Percentiles rank a stretch among this genome's conserved stretches.
These are phyloP conservation scores for Nicotiana rustica DNA, from an alignment of 305 asterid species.

Conservation along the genomic window DNA sequence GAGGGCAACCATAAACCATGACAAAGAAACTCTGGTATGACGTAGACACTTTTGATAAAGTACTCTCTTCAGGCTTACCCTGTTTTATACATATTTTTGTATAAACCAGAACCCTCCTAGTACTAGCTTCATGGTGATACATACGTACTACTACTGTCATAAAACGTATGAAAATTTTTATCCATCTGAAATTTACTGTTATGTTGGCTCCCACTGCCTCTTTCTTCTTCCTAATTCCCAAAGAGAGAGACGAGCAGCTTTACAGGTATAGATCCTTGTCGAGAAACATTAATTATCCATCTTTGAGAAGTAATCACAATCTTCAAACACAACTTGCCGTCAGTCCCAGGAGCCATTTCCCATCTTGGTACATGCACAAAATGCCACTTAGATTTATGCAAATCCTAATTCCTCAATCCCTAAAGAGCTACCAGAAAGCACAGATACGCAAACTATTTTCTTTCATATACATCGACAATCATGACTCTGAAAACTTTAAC, in stretches of 20 bases:
- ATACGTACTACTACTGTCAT: background rate
- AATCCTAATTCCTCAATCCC: background rate
- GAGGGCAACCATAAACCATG: background rate
- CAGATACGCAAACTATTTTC: background rate
- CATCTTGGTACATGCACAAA: background rate
- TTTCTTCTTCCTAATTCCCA: background rate
- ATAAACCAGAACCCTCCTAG: background rate
- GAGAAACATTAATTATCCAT: background rate
- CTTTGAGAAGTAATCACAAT: background rate
- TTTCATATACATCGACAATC: background rate
- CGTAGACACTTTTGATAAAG: background rate
- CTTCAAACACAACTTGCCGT: background rate
- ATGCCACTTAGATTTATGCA: background rate
- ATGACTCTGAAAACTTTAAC: background rate
- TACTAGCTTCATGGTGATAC: background rate
- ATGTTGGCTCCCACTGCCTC: background rate
- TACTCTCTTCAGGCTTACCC: slow-evolving; percentile 2
- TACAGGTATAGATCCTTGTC: background rate
- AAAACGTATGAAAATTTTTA: background rate
- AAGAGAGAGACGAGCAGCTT: background rate
- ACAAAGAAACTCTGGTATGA: background rate
- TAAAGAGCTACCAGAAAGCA: background rate
- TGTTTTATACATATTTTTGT: background rate
- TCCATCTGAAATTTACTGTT: background rate
- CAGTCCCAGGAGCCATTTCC: background rate